Evolutionary conservation across 2,329 filamentous ascomycete species (phyloP), one percentile per base, ranked within the genome.

Genomic region (Alternaria arbusti): DNA sequence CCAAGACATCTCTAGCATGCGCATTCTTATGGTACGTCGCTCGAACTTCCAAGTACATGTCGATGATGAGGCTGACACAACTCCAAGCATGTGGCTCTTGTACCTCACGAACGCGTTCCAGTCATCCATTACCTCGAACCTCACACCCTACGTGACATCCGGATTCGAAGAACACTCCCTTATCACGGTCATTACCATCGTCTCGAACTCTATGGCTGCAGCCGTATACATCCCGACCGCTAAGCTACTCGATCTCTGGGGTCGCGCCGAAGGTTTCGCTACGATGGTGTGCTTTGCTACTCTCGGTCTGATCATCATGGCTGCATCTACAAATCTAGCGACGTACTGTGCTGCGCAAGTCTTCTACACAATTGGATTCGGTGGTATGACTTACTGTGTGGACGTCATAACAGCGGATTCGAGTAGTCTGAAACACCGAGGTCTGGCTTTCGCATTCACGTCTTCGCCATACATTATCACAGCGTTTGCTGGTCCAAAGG

Each of bases 331-430:
- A 4, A 85, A 85, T 57, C 84, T 90, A 9, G 78, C 67, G 36
- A 71, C 68, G 1, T 73, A 64, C 51, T 73, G 70, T 44, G 71
- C 70, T 22, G 71, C 71, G 1, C 68, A 73, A 47, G 69, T 73
- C 4, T 68, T 69, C 36, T 70, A 70, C 26, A 87, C 70, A 5
- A 82, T 90, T 45, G 88, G 88, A 47, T 90, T 89, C 71, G 89
- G 88, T 20, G 84, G 84, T 69, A 82, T 89, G 49, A 82, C 88
- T 32, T 79, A 90, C 17, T 81, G 90, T 6, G 82, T 90, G 30
- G 87, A 90, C 74, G 87, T 90, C 68, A 84, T 90, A 63, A 81
- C 90, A 30, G 88, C 84, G 57, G 89, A 90, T 68, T 25, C 81
- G 2, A 51, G 47, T 51, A 51, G 47, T 32, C 7, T 51, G 12